Conservation (phyloP, 495 filamentous ascomycete species). For the Aspergillus campestris region DNA sequence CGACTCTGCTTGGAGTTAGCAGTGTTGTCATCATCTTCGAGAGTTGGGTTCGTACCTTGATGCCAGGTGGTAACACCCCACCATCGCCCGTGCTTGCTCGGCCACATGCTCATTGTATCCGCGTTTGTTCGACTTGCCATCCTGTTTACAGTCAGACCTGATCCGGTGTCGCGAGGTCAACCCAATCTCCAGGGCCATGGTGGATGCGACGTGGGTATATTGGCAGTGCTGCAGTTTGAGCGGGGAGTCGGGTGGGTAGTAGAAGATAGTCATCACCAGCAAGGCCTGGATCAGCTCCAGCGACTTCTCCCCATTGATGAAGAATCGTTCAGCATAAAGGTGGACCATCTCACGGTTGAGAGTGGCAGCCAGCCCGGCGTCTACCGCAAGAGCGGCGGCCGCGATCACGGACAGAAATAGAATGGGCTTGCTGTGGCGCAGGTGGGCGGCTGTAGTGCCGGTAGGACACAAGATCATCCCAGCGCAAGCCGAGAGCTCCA, state of each 20-base stretch:
- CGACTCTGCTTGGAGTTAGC: conserved; percentile 26
- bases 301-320: conserved; percentile 45
- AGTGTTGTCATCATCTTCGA: neutral
- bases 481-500: conserved; percentile 33
- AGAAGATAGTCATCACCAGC: conserved; percentile 41
- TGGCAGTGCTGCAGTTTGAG: conserved; percentile 45
- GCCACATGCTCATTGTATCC: conserved; percentile 28
- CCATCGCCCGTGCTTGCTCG: conserved; percentile 35
- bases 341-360: conserved; percentile 41
- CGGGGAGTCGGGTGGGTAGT: conserved; percentile 39
- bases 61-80: conserved; percentile 40
- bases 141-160: conserved; percentile 7
- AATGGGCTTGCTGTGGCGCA: conserved; percentile 37
- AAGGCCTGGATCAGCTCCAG: conserved; percentile 45
- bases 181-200: conserved; percentile 47
- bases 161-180: conserved; percentile 29
- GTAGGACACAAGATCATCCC: conserved; percentile 34
- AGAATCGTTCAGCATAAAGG: conserved; percentile 38
- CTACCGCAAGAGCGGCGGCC: conserved; percentile 34
- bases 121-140: conserved; percentile 14
- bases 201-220: conserved; percentile 46
- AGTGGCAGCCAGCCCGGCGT: conserved; percentile 31
- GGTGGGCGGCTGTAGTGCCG: conserved; percentile 28
- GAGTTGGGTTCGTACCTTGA: conserved; percentile 24
- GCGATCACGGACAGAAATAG: conserved; percentile 45